Evolutionary conservation across 2,329 filamentous ascomycete genomes (phyloP), one percentile per base, ranked within the genome.

Genomic region (Ophiosphaerella narmari): DNA sequence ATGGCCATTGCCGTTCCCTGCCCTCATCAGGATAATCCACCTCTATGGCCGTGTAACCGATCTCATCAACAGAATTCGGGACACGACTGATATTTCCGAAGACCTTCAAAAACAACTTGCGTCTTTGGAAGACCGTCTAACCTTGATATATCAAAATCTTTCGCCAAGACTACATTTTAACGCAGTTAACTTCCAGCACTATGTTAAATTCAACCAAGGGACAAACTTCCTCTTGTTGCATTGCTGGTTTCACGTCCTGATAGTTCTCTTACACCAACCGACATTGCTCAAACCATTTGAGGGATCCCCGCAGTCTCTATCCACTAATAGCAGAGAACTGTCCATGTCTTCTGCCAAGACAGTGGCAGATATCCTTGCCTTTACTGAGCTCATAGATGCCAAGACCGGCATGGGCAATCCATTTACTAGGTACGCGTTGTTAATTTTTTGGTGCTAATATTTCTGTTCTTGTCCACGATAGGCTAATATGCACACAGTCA

Each of bases 311-410:
- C 81, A 90, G 42, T 87, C 91, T 48, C 78, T 96, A 1, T 84
- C 91, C 33, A 84, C 88, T 0, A 90, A 94, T 65, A 94, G 90
- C 57, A 86, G 89, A 48, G 90, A 94, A 68, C 65, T 86, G 5
- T 90, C 89, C 52, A 92, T 93, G 87, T 92, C 89, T 12, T 93
- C 90, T 21, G 91, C 91, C 11, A 96, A 95, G 75, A 95, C 91
- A 0, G 94, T 96, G 52, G 90, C 90, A 31, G 91, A 96, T 62
- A 96, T 96, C 13, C 75, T 95, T 7, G 87, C 89, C 1, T 95
- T 95, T 70, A 89, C 90, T 0, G 90, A 95, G 66, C 76, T 95
- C 8, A 90, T 94, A 43, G 90, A 95, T 68, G 86, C 89, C 0
- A 91, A 90, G 69, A 92, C 90, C 60, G 90, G 92, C 48, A 87